These are phyloP conservation scores for Metahyphopichia silvanorum DNA, from an alignment of 805 yeast genomes.

Conservation along the genomic window DNA sequence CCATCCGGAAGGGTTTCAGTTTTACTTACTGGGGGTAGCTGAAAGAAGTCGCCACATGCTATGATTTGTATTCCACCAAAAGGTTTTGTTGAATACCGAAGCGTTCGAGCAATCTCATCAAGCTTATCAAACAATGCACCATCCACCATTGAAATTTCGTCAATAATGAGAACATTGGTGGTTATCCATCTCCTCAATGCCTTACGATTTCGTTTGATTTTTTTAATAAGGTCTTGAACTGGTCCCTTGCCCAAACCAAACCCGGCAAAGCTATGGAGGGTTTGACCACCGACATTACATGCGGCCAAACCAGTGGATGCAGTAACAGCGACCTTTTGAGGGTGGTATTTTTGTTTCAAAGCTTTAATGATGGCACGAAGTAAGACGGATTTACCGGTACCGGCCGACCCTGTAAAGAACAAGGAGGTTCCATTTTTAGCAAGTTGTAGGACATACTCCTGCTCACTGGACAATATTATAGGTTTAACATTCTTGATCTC, in stretches of 20 bases:
- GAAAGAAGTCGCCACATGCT: conserved; percentile 80
- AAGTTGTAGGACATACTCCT: conserved; percentile 59
- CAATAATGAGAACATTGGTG: conserved; percentile 61
- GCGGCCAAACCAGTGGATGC: conserved; percentile 88
- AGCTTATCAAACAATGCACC: conserved; percentile 64
- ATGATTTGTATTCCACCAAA: conserved; percentile 81
- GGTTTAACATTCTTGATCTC: conserved; percentile 30
- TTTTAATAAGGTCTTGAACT: conserved; percentile 43
- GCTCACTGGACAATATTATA: conserved; percentile 49
- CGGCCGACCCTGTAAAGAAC: conserved; percentile 97
- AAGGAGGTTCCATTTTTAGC: conserved; percentile 65
- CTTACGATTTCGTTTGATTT: conserved; percentile 50
- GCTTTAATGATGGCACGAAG: conserved; percentile 59
- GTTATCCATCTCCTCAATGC: conserved; percentile 53
- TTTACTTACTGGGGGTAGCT: conserved; percentile 68
- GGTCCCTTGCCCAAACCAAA: conserved; percentile 68
- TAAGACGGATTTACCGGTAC: conserved; percentile 95
- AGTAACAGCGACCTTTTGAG: conserved; percentile 63
- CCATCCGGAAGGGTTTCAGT: conserved; percentile 22
- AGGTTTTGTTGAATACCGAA: conserved; percentile 48
- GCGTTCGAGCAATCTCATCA: conserved; percentile 52
- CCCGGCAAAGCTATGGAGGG: conserved; percentile 75
- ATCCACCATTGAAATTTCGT: conserved; percentile 80
- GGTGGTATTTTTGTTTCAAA: conserved; percentile 43
- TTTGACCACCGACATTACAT: conserved; percentile 75